Conservation (phyloP, 2,329 filamentous ascomycete genomes). For the Diaporthe velutina region DNA sequence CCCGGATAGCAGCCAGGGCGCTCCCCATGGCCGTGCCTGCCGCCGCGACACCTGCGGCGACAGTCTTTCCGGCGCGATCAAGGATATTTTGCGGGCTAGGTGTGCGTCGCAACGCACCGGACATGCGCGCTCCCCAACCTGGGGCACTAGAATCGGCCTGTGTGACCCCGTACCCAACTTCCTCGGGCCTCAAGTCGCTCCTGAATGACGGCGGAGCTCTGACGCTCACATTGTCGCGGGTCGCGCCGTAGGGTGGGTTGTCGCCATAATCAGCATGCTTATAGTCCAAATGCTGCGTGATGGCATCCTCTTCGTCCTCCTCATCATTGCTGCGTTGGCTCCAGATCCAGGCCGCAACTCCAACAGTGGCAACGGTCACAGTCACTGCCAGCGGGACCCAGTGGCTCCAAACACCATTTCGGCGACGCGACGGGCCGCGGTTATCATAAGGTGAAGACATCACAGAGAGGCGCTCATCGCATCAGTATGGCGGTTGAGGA, state of each 20-base stretch:
- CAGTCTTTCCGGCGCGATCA: constrained; percentile 83
- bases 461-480: constrained; percentile 53
- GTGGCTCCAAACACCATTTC: constrained; percentile 78
- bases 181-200: constrained; percentile 53
- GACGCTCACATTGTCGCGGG: constrained; percentile 50
- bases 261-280: constrained; percentile 62
- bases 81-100: constrained; percentile 91
- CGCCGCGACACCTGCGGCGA: constrained; percentile 85
- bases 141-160: constrained; percentile 52
- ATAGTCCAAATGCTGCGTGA: constrained; percentile 65
- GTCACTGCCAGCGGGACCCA: constrained; percentile 92
- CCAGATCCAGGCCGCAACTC: constrained; percentile 93
- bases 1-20: constrained; percentile 84
- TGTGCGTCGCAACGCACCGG: constrained; percentile 83
- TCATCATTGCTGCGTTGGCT: constrained; percentile 82
- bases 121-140: constrained; percentile 83
- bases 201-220: constrained; percentile 55
- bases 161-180: constrained; percentile 57
- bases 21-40: constrained; percentile 86
- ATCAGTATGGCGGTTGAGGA: constrained; percentile 38
- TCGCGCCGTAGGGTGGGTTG: constrained; percentile 63
- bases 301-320: constrained; percentile 69
- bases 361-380: constrained; percentile 87
- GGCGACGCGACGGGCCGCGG: constrained; percentile 68
- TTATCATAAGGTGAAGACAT: constrained; percentile 76